Evolutionary conservation across 1,284 basidiomycete genomes (phyloP).

Genomic region (Apiotrichum mycotoxinovorans): DNA sequence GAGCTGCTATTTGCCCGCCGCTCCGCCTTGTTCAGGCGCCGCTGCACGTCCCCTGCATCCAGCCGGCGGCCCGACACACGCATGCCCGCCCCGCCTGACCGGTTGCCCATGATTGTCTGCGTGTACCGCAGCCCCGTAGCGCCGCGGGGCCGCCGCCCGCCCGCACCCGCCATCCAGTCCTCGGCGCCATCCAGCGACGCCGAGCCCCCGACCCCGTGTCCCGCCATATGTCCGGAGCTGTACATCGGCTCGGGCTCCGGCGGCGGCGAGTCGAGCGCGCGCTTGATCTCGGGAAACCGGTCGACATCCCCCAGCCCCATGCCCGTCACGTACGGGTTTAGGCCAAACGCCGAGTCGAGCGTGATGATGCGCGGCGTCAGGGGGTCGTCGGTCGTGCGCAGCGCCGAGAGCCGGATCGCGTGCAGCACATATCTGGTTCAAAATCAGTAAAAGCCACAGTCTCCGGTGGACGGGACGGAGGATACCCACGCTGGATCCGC

Average conservation of each 20-base stretch:
- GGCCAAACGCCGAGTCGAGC: constrained; percentile 58
- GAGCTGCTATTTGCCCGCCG: constrained; percentile 25
- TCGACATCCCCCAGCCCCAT: constrained; percentile 71
- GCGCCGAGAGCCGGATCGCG: constrained; percentile 73
- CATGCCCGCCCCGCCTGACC: constrained; percentile 63
- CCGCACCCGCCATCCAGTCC: constrained; percentile 4
- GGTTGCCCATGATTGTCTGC: constrained; percentile 71
- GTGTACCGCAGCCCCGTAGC: constrained; percentile 70
- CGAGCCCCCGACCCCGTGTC: too few relatives aligned
- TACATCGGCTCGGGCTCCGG: constrained; percentile 53
- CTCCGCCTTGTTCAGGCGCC: background rate
- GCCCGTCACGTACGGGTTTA: constrained; percentile 75
- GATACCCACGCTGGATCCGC: constrained; percentile 39
- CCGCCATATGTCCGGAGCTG: background rate
- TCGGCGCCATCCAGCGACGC: too few relatives aligned
- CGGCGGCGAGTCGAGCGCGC: constrained; percentile 52
- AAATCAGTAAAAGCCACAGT: too few relatives aligned
- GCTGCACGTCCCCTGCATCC: background rate
- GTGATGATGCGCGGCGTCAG: constrained; percentile 75
- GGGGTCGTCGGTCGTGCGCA: constrained; percentile 81
- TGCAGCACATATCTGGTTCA: constrained; percentile 73
- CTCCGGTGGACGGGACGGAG: background rate
- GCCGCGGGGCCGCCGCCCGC: constrained; percentile 17
- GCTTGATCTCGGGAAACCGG: constrained; percentile 75
- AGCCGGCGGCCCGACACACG: constrained; percentile 53